phyloP scores from a whole-genome alignment of 306 rosid species.

The Coriaria nepalensis region DNA sequence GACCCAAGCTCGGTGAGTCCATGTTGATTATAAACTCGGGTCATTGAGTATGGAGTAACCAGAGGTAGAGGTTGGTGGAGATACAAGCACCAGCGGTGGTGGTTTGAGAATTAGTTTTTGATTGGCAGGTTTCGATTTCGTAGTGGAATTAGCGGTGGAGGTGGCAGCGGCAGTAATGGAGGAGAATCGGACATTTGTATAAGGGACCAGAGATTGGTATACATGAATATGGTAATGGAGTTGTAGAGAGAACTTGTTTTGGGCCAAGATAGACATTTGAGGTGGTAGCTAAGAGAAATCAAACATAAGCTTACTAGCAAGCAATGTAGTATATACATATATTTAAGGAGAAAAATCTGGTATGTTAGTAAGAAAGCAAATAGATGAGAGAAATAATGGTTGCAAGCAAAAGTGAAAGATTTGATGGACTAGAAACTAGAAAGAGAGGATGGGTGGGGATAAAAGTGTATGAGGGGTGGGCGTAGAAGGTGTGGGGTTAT shows the following conservation, averaged over 20 bases:
- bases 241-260: slow-evolving; percentile 28
- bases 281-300: slow-evolving; percentile 12
- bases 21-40: slow-evolving; percentile 47
- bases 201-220: slow-evolving; percentile 1
- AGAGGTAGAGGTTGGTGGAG: slow-evolving; percentile 3
- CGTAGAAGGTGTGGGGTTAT: slow-evolving; percentile 27
- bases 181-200: slow-evolving; percentile 17
- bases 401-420: slow-evolving; percentile 10
- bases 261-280: slow-evolving; percentile 53
- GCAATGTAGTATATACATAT: background rate
- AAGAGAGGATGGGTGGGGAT: background rate
- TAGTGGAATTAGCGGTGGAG: slow-evolving; percentile 7
- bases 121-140: slow-evolving; percentile 14
- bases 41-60: slow-evolving; percentile 28
- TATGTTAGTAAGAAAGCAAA: no score
- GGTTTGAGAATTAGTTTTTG: slow-evolving; percentile 22
- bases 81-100: background rate
- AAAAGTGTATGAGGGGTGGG: slow-evolving; percentile 24
- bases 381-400: slow-evolving; percentile 16
- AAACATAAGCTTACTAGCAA: background rate
- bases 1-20: slow-evolving; percentile 86
- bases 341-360: no score
- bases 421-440: slow-evolving; percentile 14
- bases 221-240: slow-evolving; percentile 15
- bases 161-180: slow-evolving; percentile 10